These are phyloP conservation scores for Entomortierella beljakovae DNA, from an alignment of 192 early-diverging fungal genomes.

Conservation along the genomic window DNA sequence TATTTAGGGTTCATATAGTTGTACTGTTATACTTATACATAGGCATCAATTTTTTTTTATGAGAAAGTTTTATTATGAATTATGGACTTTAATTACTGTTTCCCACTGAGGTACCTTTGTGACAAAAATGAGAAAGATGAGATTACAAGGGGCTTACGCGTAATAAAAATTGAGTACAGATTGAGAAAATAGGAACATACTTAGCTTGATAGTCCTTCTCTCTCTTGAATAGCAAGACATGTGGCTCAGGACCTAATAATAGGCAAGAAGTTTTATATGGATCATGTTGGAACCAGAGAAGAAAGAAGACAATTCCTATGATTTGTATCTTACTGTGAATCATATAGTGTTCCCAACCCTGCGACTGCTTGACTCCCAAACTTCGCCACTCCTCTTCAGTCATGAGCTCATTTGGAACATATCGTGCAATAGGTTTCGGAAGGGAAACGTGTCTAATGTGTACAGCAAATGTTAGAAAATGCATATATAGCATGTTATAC, in stretches of 20 bases:
- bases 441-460: constrained; percentile 59
- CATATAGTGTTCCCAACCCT: constrained; percentile 67
- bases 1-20: no score
- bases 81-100: no score
- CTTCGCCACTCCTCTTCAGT: constrained; percentile 60
- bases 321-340: constrained; percentile 53
- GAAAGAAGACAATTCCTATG: no score
- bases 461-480: background rate
- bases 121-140: background rate
- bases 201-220: constrained; percentile 60
- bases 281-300: background rate
- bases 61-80: no score
- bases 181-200: constrained; percentile 26
- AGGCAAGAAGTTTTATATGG: background rate
- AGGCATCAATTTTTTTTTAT: no score
- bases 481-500: background rate
- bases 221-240: constrained; percentile 61
- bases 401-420: constrained; percentile 53
- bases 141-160: background rate
- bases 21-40: no score
- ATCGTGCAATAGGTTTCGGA: constrained; percentile 51
- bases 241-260: constrained; percentile 60
- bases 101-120: constrained; percentile 6
- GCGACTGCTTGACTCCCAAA: constrained; percentile 59
- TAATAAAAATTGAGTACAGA: no score